phyloP scores from a whole-genome alignment of 1,284 basidiomycete species.

The Cutaneotrichosporon sp. region DNA sequence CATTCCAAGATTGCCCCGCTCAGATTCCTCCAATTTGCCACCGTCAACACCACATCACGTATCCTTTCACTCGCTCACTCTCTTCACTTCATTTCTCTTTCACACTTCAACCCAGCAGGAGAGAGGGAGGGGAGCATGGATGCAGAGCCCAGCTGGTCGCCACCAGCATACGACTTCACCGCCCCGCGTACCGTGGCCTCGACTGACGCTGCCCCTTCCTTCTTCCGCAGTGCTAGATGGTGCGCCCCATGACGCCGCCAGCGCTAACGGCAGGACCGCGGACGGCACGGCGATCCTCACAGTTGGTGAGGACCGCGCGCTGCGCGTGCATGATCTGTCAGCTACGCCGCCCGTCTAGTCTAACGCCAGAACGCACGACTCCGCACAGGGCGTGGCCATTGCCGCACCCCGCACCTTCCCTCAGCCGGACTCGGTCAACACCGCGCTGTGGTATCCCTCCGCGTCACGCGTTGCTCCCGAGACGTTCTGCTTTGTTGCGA shows the following conservation, averaged over 20 bases:
- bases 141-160: slow-evolving; percentile 26
- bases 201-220: slow-evolving; percentile 26
- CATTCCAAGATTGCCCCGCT: neutral
- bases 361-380: neutral
- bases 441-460: slow-evolving; percentile 77
- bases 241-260: slow-evolving; percentile 10
- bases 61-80: neutral
- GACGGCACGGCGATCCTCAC: slow-evolving; percentile 47
- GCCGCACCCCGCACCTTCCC: slow-evolving; percentile 36
- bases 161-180: slow-evolving; percentile 32
- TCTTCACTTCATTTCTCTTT: neutral
- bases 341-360: slow-evolving; percentile 1
- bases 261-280: slow-evolving; percentile 38
- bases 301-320: slow-evolving; percentile 44
- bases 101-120: neutral
- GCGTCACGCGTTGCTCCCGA: slow-evolving; percentile 63
- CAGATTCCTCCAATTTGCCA: slow-evolving; percentile 8
- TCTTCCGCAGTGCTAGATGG: slow-evolving; percentile 47
- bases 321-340: slow-evolving; percentile 41
- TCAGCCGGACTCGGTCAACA: slow-evolving; percentile 70
- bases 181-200: neutral
- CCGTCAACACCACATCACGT: slow-evolving; percentile 7
- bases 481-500: slow-evolving; percentile 75
- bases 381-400: neutral
- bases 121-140: neutral